Percentiles rank a stretch among this genome's conserved stretches.
Evolutionary conservation across 192 early-diverging fungal genomes (phyloP).

Genomic region (Podochytrium sp.): DNA sequence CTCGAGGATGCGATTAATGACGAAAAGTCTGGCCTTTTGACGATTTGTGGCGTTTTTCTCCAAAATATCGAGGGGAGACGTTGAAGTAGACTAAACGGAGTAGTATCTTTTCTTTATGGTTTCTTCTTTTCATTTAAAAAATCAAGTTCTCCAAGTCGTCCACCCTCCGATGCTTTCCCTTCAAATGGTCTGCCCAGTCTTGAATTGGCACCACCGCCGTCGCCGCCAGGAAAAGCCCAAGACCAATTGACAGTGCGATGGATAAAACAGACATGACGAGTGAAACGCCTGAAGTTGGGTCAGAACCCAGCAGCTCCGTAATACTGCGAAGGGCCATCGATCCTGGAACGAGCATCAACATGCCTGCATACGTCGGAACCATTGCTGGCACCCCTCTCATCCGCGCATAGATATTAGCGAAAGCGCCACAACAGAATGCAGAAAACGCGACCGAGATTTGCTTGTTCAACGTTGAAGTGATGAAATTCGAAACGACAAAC

Average conservation of each 20-base stretch:
- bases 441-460: slow-evolving; percentile 3
- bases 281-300: slow-evolving; percentile 2
- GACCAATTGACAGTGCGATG: background rate
- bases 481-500: background rate
- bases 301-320: slow-evolving; percentile 3
- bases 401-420: slow-evolving; percentile 74
- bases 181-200: background rate
- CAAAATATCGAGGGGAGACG: background rate
- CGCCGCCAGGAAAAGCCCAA: background rate
- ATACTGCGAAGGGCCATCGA: slow-evolving; percentile 7
- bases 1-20: background rate
- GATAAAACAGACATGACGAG: background rate
- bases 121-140: background rate
- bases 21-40: background rate
- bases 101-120: no score
- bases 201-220: background rate
- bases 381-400: slow-evolving; percentile 75
- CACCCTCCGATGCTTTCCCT: background rate
- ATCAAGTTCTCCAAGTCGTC: slow-evolving; percentile 2
- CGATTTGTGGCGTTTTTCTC: background rate
- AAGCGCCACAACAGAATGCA: background rate
- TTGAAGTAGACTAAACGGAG: no score
- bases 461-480: background rate
- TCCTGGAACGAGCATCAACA: slow-evolving; percentile 82
- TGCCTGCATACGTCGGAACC: slow-evolving; percentile 80